Base-by-base conservation (phyloP, 345 rosid species). In the Eucalyptus fibrosa region DNA sequence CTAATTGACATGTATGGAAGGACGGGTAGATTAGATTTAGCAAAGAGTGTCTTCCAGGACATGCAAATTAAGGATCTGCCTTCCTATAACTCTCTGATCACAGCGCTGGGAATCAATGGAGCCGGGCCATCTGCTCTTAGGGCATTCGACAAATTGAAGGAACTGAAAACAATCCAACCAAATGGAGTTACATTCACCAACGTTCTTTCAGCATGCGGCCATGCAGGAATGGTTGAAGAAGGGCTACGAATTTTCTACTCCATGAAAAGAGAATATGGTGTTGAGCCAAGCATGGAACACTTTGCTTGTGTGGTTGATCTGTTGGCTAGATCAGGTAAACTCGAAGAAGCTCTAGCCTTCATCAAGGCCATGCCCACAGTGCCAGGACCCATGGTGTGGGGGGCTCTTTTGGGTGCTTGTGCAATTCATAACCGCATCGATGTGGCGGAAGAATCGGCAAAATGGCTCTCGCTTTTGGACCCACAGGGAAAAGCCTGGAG, bases 221-320 rank as follows among this genome's bases (percentile, higher is more conserved):
- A 96, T 89, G 92, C 94, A 89, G 98, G 98, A 59, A 91, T 95
- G 90, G 94, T 97, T 47, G 95, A 92, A 59, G 93, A 94, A 93
- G 98, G 97, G 89, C 89, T 93, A 92, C 53, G 53, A 56, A 91
- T 93, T 92, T 96, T 97, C 90, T 86, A 92, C 47, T 92, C 92
- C 94, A 96, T 97, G 96, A 92, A 91, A 7, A 88, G 90, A 81
- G 87, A 86, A 44, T 93, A 94, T n/a, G 91, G 94, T 85, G 87
- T 95, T 19, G 88, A 87, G 87, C 97, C 96, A 72, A 94, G 91
- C 86, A 94, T 94, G n/a, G 97, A 96, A 86, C 98, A 97, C 89
- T 93, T 92, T 89, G 96, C 98, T 37, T 96, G 99, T 88, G 95
- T 96, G 96, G 97, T 97, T 26, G 98, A 96, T 92, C 90, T 97